Evolutionary conservation across 2,329 filamentous ascomycete genomes (phyloP).

Genomic region (Fonsecaea pedrosoi): DNA sequence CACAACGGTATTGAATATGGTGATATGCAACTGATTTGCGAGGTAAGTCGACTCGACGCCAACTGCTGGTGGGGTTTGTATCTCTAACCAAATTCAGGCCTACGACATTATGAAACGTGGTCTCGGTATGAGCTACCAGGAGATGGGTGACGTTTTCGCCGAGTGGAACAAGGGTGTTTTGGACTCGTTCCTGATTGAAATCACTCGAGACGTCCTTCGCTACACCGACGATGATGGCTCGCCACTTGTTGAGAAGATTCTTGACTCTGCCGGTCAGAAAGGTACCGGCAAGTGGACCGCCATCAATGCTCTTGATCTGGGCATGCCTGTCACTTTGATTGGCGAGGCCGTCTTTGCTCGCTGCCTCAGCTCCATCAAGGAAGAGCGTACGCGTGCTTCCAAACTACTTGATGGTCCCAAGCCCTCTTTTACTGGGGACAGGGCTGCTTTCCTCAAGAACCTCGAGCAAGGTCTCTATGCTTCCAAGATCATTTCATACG

Average conservation of each 20-base stretch:
- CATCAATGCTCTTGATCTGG: slow-evolving; percentile 97
- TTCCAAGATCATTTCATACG: slow-evolving; percentile 99
- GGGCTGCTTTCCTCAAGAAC: slow-evolving; percentile 91
- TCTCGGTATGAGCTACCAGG: slow-evolving; percentile 84
- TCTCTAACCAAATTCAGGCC: slow-evolving; percentile 64
- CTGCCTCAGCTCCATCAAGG: slow-evolving; percentile 93
- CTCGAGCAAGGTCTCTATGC: slow-evolving; percentile 99
- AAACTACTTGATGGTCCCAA: slow-evolving; percentile 77
- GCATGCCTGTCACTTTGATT: slow-evolving; percentile 97
- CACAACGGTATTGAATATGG: slow-evolving; percentile 99
- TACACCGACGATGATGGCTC: slow-evolving; percentile 94
- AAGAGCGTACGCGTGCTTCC: slow-evolving; percentile 84
- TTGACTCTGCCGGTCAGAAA: slow-evolving; percentile 98
- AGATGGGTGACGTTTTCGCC: slow-evolving; percentile 92
- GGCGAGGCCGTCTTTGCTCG: slow-evolving; percentile 95
- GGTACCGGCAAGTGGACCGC: slow-evolving; percentile 99
- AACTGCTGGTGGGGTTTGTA: not conserved
- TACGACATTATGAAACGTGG: slow-evolving; percentile 99
- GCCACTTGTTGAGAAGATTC: slow-evolving; percentile 96
- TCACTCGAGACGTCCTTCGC: slow-evolving; percentile 98
- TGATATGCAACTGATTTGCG: slow-evolving; percentile 99
- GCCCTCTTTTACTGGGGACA: slow-evolving; percentile 85
- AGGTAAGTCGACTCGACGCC: slow-evolving; percentile 68
- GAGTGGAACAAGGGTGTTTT: slow-evolving; percentile 99
- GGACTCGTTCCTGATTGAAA: slow-evolving; percentile 99